phyloP scores from a whole-genome alignment of 176 grass and related monocot genomes.

The Poa pratensis region DNA sequence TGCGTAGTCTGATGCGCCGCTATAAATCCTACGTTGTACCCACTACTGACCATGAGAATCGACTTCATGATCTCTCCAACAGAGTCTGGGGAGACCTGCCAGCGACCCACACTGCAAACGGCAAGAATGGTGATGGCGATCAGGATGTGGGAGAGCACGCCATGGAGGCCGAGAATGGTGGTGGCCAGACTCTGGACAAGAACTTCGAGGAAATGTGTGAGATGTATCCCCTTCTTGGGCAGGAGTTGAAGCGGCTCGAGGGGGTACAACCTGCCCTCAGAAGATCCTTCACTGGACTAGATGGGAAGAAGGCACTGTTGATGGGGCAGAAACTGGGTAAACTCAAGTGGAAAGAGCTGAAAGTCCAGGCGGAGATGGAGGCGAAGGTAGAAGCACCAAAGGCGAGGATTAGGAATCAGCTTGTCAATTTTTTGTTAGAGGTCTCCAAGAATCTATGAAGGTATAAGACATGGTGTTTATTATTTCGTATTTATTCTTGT shows the following conservation, averaged over 20 bases:
- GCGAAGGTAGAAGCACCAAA: constrained; percentile 6
- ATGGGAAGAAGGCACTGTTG: neutral
- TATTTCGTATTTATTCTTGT: neutral
- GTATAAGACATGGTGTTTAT: neutral
- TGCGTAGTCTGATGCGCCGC: neutral
- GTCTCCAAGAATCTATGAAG: neutral
- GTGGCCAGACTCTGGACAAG: neutral
- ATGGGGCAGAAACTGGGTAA: constrained; percentile 4
- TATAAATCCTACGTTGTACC: neutral
- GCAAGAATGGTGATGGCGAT: neutral
- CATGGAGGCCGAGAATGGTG: neutral
- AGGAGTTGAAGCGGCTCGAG: neutral
- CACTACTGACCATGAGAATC: neutral
- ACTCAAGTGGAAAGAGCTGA: neutral
- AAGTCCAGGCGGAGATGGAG: neutral
- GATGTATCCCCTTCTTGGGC: neutral
- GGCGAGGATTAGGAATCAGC: neutral
- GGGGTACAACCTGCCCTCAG: neutral
- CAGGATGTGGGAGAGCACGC: neutral
- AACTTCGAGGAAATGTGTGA: neutral
- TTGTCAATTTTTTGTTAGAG: neutral
- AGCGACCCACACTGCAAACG: neutral
- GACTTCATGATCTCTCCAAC: neutral
- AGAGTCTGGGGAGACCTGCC: neutral
- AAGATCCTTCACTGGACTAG: neutral